These are phyloP conservation scores for Corchorus olitorius DNA, from an alignment of 345 rosid genomes.

Conservation along the genomic window DNA sequence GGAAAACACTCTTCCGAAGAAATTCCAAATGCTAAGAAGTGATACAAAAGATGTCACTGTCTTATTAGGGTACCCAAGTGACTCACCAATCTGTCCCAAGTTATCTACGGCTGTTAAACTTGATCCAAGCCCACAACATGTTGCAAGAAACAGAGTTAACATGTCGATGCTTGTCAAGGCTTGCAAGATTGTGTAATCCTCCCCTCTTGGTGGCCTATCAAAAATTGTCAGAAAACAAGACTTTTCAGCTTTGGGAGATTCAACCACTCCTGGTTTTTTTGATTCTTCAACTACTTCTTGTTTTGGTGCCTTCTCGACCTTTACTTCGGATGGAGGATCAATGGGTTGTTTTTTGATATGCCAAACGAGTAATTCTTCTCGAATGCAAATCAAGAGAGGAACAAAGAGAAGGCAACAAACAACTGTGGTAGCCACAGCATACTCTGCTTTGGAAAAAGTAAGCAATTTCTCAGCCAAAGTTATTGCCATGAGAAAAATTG, in stretches of 20 bases:
- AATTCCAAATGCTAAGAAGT: conserved; percentile 88
- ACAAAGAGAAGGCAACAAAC: conserved; percentile 58
- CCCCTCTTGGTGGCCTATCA: conserved; percentile 71
- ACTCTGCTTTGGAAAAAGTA: conserved; percentile 55
- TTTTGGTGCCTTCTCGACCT: conserved; percentile 26
- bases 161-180: conserved; percentile 77
- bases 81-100: conserved; percentile 89
- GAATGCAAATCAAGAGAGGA: conserved; percentile 59
- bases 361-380: conserved; percentile 68
- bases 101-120: conserved; percentile 88
- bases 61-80: conserved; percentile 66
- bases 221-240: conserved; percentile 58
- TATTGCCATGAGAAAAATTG: conserved; percentile 70
- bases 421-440: conserved; percentile 45
- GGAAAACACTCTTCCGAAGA: conserved; percentile 79
- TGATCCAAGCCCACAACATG: conserved; percentile 71
- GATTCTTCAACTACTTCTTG: no score
- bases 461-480: conserved; percentile 56
- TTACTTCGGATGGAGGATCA: conserved; percentile 28
- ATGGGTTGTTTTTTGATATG: conserved; percentile 40
- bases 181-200: conserved; percentile 87
- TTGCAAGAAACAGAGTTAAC: conserved; percentile 60
- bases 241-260: conserved; percentile 19
- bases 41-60: conserved; percentile 72
- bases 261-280: conserved; percentile 19